phyloP scores from a whole-genome alignment of 257 asterid genomes.

The Capsicum baccatum region DNA sequence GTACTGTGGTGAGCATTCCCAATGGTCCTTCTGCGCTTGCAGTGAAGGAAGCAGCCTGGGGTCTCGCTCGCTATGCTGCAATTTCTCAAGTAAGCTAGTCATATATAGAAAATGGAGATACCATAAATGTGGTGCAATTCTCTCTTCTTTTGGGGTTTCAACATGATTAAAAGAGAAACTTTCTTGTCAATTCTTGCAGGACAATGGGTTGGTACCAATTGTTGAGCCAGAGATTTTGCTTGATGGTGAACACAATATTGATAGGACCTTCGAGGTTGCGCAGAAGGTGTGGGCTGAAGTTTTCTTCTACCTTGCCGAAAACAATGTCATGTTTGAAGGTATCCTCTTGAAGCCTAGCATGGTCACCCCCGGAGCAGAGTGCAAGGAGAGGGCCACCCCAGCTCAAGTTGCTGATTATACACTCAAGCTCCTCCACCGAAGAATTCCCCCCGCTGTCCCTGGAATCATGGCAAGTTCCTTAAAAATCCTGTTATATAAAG shows the following conservation, averaged over 20 bases:
- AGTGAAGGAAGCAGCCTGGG: constrained; percentile 89
- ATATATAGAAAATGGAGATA: not conserved
- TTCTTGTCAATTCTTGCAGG: constrained; percentile 44
- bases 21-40: constrained; percentile 81
- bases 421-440: constrained; percentile 62
- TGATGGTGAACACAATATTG: constrained; percentile 73
- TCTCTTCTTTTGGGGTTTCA: not conserved
- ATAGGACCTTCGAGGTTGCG: constrained; percentile 75
- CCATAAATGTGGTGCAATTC: not conserved
- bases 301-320: constrained; percentile 70
- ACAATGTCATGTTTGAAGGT: constrained; percentile 72
- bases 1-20: constrained; percentile 79
- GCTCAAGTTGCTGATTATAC: constrained; percentile 66
- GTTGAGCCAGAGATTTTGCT: constrained; percentile 82
- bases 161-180: not conserved
- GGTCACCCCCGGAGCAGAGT: constrained; percentile 78
- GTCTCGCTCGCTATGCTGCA: constrained; percentile 83
- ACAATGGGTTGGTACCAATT: constrained; percentile 79
- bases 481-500: not conserved
- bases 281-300: constrained; percentile 77
- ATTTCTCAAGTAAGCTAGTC: constrained; percentile 60
- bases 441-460: constrained; percentile 76
- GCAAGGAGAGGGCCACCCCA: constrained; percentile 65
- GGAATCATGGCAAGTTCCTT: constrained; percentile 66
- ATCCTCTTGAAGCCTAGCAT: constrained; percentile 78